Evolutionary conservation across 345 rosid species (phyloP).

Genomic region (Citrus trifoliata): DNA sequence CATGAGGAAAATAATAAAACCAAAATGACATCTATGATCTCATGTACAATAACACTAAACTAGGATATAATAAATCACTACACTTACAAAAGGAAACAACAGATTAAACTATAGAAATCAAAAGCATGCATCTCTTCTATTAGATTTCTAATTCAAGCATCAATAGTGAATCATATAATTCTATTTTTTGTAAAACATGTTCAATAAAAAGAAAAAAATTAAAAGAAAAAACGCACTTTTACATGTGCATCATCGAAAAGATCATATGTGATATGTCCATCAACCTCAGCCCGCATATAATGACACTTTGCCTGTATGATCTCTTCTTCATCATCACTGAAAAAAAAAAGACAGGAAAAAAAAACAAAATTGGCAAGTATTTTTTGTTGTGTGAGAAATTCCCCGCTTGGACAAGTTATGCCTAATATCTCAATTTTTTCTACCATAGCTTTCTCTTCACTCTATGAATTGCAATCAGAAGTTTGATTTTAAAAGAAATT

Average conservation of each 20-base stretch:
- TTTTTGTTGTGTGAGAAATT: no score
- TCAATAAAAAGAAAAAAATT: not conserved
- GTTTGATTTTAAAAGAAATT: no score
- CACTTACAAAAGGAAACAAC: not conserved
- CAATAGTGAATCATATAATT: not conserved
- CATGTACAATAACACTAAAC: not conserved
- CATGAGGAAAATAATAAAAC: not conserved
- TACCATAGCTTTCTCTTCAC: no score
- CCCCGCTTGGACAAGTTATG: no score
- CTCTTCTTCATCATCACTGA: slow-evolving; percentile 33
- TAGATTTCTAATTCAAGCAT: not conserved
- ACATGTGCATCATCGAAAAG: slow-evolving; percentile 68
- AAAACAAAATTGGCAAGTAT: no score
- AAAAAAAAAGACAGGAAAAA: not conserved
- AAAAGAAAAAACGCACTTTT: slow-evolving; percentile 30
- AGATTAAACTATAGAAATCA: not conserved
- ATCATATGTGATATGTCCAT: slow-evolving; percentile 30
- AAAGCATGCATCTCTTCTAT: not conserved
- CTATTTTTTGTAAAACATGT: not conserved
- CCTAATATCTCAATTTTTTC: no score
- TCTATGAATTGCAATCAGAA: no score
- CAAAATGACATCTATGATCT: not conserved
- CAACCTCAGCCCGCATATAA: slow-evolving; percentile 42
- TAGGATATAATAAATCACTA: not conserved
- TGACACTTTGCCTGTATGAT: slow-evolving; percentile 47